Conservation (phyloP, 805 yeast genomes). For the Priceomyces castillae region DNA sequence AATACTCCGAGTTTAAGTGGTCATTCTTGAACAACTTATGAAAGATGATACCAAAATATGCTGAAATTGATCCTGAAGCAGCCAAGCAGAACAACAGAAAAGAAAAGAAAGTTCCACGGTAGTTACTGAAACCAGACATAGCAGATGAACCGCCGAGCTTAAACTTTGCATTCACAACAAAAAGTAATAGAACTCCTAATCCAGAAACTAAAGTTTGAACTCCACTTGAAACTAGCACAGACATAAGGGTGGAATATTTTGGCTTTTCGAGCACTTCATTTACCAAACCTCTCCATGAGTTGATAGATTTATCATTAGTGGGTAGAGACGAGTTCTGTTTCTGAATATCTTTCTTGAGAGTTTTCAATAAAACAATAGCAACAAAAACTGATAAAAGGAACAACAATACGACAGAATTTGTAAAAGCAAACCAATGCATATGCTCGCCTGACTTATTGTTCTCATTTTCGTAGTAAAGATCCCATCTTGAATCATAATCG, state of each 20-base stretch:
- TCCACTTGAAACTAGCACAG: slow-evolving; percentile 68
- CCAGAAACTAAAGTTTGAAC: slow-evolving; percentile 67
- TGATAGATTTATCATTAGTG: slow-evolving; percentile 9
- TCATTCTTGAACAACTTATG: slow-evolving; percentile 52
- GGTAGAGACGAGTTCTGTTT: slow-evolving; percentile 12
- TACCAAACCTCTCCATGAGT: slow-evolving; percentile 53
- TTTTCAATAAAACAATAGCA: slow-evolving; percentile 57
- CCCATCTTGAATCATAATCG: slow-evolving; percentile 71
- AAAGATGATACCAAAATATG: slow-evolving; percentile 65
- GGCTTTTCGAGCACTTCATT: slow-evolving; percentile 59
- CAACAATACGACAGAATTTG: slow-evolving; percentile 68
- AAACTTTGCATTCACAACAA: slow-evolving; percentile 38
- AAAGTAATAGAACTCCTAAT: slow-evolving; percentile 55
- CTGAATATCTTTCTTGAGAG: slow-evolving; percentile 51
- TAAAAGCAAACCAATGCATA: slow-evolving; percentile 76
- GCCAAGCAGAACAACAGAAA: slow-evolving; percentile 60
- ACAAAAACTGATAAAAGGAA: slow-evolving; percentile 61
- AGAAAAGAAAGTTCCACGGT: slow-evolving; percentile 65
- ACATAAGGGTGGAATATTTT: slow-evolving; percentile 42
- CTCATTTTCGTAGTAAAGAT: slow-evolving; percentile 60
- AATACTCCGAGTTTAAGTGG: slow-evolving; percentile 27
- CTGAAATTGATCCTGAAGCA: slow-evolving; percentile 70
- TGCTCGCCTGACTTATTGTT: slow-evolving; percentile 40
- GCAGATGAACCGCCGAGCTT: slow-evolving; percentile 31
- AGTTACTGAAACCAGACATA: slow-evolving; percentile 59